Evolutionary conservation across 2,329 filamentous ascomycete genomes (phyloP).

Genomic region (Xylariomycetidae sp.): DNA sequence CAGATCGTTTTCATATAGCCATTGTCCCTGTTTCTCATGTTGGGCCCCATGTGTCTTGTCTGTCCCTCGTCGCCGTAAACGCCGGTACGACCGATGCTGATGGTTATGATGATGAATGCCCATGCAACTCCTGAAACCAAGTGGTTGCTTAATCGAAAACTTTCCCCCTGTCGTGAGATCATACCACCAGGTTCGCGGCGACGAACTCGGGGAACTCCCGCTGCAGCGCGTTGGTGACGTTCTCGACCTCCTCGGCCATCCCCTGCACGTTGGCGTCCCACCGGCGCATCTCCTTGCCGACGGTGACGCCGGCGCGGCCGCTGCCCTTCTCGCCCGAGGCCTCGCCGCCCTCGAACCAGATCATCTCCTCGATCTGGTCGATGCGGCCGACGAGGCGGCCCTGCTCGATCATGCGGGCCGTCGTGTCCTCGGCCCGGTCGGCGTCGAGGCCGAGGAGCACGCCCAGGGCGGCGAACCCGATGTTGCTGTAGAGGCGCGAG

Average conservation of each 20-base stretch:
- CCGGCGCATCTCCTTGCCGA: conserved; percentile 68
- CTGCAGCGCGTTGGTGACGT: conserved; percentile 75
- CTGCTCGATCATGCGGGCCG: conserved; percentile 94
- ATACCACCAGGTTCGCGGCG: conserved; percentile 45
- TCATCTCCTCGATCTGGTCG: conserved; percentile 85
- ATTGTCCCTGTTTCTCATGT: no score
- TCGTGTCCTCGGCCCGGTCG: conserved; percentile 83
- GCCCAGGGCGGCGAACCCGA: conserved; percentile 70
- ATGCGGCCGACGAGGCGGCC: conserved; percentile 82
- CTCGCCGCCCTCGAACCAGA: conserved; percentile 78
- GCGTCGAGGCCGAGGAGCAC: conserved; percentile 71
- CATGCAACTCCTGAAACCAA: no score
- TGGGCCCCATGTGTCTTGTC: no score
- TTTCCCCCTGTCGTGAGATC: conserved; percentile 6
- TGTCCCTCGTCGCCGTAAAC: no score
- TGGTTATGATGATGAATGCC: no score
- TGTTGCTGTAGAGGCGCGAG: conserved; percentile 75
- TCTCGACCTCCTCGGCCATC: conserved; percentile 84
- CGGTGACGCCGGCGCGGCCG: conserved; percentile 57
- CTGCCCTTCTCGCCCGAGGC: conserved; percentile 65
- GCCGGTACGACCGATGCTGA: no score
- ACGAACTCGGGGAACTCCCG: conserved; percentile 71
- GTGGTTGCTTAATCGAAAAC: no score
- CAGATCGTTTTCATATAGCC: no score
- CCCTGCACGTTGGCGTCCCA: conserved; percentile 90